These are phyloP conservation scores for Cyclotella sp. DNA, from an alignment of 108 stramenopile genomes.

Conservation along the genomic window DNA sequence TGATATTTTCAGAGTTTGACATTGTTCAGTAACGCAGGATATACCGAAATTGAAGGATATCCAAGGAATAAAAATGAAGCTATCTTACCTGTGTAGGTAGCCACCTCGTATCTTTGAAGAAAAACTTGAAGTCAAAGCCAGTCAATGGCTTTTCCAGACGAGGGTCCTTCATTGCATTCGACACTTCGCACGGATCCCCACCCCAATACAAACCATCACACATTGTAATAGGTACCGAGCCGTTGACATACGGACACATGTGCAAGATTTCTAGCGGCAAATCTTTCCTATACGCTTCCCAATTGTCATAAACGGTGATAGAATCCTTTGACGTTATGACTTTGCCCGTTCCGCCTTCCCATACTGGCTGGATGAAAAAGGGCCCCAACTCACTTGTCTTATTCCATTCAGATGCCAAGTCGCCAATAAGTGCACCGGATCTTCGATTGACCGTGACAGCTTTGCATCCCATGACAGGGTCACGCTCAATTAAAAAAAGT, in stretches of 20 bases:
- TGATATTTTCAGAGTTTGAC: neutral
- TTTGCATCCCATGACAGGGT: constrained; percentile 50
- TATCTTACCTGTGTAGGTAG: constrained; percentile 44
- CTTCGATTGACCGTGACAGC: constrained; percentile 80
- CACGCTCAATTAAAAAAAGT: constrained; percentile 61
- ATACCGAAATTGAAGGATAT: too few relatives aligned
- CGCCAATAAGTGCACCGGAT: constrained; percentile 87
- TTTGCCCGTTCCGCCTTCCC: constrained; percentile 75
- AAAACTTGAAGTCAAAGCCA: constrained; percentile 92
- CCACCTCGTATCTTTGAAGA: constrained; percentile 82
- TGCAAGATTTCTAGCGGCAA: constrained; percentile 70
- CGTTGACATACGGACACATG: constrained; percentile 69
- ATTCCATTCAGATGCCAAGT: constrained; percentile 65
- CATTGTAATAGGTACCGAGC: constrained; percentile 62
- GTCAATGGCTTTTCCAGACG: constrained; percentile 58
- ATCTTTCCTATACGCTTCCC: constrained; percentile 28
- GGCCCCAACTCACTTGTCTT: constrained; percentile 58
- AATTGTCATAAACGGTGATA: constrained; percentile 23
- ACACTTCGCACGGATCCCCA: constrained; percentile 81
- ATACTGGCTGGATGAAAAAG: constrained; percentile 88
- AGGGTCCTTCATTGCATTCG: constrained; percentile 72
- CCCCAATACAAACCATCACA: constrained; percentile 83
- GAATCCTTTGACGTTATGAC: constrained; percentile 12
- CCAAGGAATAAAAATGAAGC: neutral
- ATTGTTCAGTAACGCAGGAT: neutral